A percentile compares a stretch with the other conserved stretches of the same genome.
These are phyloP conservation scores for Ophiosphaerella korrae DNA, from an alignment of 2,329 filamentous ascomycete genomes.

Conservation along the genomic window DNA sequence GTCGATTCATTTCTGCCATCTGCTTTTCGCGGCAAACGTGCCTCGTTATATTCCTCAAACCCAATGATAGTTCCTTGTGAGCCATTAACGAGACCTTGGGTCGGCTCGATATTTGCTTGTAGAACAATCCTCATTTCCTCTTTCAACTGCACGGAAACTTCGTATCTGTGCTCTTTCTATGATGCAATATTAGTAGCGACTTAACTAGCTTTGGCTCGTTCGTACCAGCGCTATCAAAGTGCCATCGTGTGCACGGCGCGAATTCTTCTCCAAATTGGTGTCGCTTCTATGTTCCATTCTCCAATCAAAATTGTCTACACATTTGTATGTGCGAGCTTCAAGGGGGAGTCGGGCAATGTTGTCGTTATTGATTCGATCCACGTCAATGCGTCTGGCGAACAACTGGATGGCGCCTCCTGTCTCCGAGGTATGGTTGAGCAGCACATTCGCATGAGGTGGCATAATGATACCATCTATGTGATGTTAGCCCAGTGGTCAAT, in stretches of 20 bases:
- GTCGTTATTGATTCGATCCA: conserved; percentile 39
- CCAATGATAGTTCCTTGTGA: conserved; percentile 39
- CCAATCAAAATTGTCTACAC: conserved; percentile 52
- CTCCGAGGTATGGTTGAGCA: conserved; percentile 54
- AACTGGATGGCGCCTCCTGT: conserved; percentile 53
- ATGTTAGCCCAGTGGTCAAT: conserved; percentile 2
- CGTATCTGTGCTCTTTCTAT: conserved; percentile 54
- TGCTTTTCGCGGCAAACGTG: conserved; percentile 34
- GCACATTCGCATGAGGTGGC: conserved; percentile 45
- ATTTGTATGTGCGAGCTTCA: conserved; percentile 31
- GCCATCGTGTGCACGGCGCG: conserved; percentile 4
- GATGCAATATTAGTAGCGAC: neutral
- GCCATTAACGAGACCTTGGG: conserved; percentile 41
- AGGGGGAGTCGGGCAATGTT: conserved; percentile 40
- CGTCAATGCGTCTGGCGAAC: conserved; percentile 49
- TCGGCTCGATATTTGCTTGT: conserved; percentile 54
- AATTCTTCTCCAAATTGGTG: conserved; percentile 15
- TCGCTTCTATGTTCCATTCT: conserved; percentile 32
- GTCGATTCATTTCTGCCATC: neutral
- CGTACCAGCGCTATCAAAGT: conserved; percentile 28
- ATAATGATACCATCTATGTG: conserved; percentile 34
- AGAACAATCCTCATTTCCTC: conserved; percentile 60
- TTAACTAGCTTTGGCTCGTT: neutral
- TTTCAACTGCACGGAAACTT: conserved; percentile 53
- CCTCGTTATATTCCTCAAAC: conserved; percentile 45